Base-by-base conservation (phyloP, 2,329 filamentous ascomycete species). In the Ophiosphaerella herpotricha region DNA sequence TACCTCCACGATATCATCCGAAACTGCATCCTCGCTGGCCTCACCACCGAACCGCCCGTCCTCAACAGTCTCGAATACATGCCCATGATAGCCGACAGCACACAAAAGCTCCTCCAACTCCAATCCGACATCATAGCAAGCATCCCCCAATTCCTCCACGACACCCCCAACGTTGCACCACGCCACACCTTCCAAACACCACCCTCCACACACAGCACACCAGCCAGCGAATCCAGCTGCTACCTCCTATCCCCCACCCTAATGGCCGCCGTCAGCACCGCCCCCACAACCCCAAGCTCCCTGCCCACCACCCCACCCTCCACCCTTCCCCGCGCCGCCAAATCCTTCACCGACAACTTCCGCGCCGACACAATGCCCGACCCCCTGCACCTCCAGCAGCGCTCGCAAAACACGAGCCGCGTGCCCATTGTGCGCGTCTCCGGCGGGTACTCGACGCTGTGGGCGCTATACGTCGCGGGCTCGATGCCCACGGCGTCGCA, bases 1-100 rank as follows among this genome's bases (percentile, higher is more conserved):
- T 70, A 70, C 41, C 53, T 72, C 18, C 60, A 72, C 47, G 68
- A 71, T 44, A 71, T 72, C 43, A 66, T 72, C 32, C 68, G 69
- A 14, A 70, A 69, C 37, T 50, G 55, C 4, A 58, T 70, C 13
- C 49, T 71, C 1, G 43, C 52, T 2, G 69, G 68, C 9, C 60
- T 71, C 26, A 49, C 63, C 1, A 48, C 54, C 12, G 55, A 50
- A 1, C 68, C 67, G n/a, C 70, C 68, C 7, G 46, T 53, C 1
- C 66, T 72, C 34, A 39, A 48, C 2, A 62, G 56, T 1, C 16
- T 40, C 1, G 48, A 52, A n/a, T 66, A 68, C 32, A 49, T 59
- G 7, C 43, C 51, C 1, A 55, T 63, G 9, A 55, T 73, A 2
- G 52, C 58, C 21, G 52, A 47, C n/a, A 64, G 64, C 13, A 61